Base-by-base conservation (phyloP, 208 protist species). In the Trypanosoma melophagium region DNA sequence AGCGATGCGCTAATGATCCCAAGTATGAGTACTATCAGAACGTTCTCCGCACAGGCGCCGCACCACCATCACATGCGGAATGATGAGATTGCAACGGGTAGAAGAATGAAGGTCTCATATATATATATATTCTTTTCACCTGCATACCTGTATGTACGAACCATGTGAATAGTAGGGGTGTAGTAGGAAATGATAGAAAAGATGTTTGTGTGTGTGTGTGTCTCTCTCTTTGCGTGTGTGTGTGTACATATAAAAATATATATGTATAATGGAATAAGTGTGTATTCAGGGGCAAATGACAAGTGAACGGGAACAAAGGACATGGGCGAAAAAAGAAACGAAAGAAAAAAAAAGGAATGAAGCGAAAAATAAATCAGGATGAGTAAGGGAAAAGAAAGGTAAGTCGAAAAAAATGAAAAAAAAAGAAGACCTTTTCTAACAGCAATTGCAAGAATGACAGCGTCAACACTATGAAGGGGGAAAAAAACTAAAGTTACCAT, bases 21-120 rank as follows among this genome's bases (percentile, higher is more conserved):
- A 96, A 95, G 75, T 96, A 96, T 73, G 79, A 94, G 71, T 96
- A 96, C 83, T 96, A 96, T 77, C 86, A 96, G 71, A 86, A 82
- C 25, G 61, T 93, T n/a, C 83, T 96, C 17, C 76, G 87, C 58
- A 71, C 55, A 12, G 65, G 65, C 31, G 65, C 55, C 1, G 56
- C 65, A 3, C 47, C 10, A 35, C 54, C 45, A 19, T 63, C 45
- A 9, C 41, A 69, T 12, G 40, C 22, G 14, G 52, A 58, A 16
- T n/a, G 17, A 40, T 55, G 22, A 49, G 19, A 9, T 38, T 44
- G 40, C 5, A 35, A 5, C 1, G 28, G 28, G 5, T 35, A 35
- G 28, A 35, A 35, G 28, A 35, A 35, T 35, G 53, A 57, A 42
- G 31, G n/a, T 21, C 28, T 31, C 3, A 8, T 21, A 21, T 14